Evolutionary conservation across 164 flowering plant species (phyloP).

Genomic region (Vitis vinifera): DNA sequence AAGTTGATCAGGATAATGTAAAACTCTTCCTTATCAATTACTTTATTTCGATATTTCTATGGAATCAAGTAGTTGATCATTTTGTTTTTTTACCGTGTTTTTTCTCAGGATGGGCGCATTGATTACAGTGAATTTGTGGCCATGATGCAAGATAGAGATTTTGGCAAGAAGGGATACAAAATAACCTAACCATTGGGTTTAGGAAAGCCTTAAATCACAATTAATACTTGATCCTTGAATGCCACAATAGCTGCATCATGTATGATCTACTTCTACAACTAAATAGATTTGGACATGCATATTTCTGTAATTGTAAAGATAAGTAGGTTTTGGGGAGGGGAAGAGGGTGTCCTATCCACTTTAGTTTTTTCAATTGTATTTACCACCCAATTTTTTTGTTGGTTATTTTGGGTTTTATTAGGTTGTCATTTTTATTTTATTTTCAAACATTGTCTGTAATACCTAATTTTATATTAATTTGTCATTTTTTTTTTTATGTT

Average conservation of each 20-base stretch:
- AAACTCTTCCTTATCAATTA: not conserved
- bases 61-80: not conserved
- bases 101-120: conserved; percentile 71
- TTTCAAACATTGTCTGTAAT: not conserved
- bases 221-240: conserved; percentile 2
- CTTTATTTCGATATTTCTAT: not conserved
- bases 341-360: not conserved
- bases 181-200: conserved; percentile 14
- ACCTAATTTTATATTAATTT: too few species aligned
- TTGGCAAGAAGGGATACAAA: conserved; percentile 28
- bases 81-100: not conserved
- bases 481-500: too few species aligned
- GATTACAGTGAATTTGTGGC: conserved; percentile 77
- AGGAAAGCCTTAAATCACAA: conserved; percentile 20
- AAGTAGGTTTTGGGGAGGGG: conserved; percentile 1
- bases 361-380: conserved; percentile 10
- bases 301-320: conserved; percentile 11
- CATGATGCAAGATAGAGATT: conserved; percentile 68
- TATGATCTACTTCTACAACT: not conserved
- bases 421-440: not conserved
- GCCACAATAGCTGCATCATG: not conserved
- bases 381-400: not conserved
- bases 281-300: not conserved
- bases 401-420: conserved; percentile 1
- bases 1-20: conserved; percentile 80